phyloP scores from a whole-genome alignment of 768 basidiomycete species.

The Leccinellum rugosiceps region DNA sequence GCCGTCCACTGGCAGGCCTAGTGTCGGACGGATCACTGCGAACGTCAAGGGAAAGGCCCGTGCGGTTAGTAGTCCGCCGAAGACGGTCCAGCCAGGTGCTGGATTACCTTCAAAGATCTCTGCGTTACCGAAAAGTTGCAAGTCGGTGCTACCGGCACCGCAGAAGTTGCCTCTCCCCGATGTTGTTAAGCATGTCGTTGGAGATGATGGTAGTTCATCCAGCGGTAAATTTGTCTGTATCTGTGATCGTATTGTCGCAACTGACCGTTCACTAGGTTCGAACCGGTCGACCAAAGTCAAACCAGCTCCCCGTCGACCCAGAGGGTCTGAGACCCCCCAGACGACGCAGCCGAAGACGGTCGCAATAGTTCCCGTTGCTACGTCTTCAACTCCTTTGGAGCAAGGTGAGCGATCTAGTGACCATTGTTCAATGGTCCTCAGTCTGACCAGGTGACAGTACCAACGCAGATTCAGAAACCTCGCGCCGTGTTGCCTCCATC shows the following conservation, averaged over 20 bases:
- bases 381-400: not conserved
- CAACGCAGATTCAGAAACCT: not conserved
- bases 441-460: constrained; percentile 4
- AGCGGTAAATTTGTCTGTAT: not conserved
- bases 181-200: not conserved
- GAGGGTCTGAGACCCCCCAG: constrained; percentile 15
- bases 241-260: not conserved
- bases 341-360: constrained; percentile 6
- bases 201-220: not conserved
- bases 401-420: constrained; percentile 4
- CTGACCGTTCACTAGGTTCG: not conserved
- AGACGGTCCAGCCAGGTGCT: constrained; percentile 2
- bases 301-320: constrained; percentile 2
- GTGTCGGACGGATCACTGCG: not conserved
- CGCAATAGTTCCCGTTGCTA: not conserved
- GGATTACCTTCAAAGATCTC: constrained; percentile 1
- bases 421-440: not conserved
- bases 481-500: not conserved
- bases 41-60: not conserved
- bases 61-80: not conserved
- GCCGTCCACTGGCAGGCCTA: not conserved
- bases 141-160: constrained; percentile 11
- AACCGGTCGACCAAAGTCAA: constrained; percentile 4
- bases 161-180: not conserved
- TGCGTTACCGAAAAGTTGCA: not conserved